phyloP scores from a whole-genome alignment of 495 filamentous ascomycete species.

The Tuber microsphaerosporum region DNA sequence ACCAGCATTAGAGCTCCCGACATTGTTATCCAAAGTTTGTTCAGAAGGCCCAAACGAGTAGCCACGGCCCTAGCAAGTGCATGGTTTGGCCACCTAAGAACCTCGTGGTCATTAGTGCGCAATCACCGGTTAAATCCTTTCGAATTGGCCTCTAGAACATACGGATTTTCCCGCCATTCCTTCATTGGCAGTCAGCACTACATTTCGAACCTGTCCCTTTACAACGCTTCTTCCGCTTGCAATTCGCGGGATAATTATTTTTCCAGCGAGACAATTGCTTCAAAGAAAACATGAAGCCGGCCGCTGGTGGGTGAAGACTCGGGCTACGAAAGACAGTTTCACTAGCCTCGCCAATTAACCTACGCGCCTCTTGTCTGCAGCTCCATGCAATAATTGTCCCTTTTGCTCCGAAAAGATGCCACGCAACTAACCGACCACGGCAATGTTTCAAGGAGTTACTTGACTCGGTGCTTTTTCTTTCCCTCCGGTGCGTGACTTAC shows the following conservation, averaged over 20 bases:
- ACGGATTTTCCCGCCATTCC: not conserved
- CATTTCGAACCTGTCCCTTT: not conserved
- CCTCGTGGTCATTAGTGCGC: not conserved
- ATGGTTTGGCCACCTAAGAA: not conserved
- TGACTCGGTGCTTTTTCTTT: not conserved
- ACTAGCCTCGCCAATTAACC: not conserved
- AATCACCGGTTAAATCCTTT: not conserved
- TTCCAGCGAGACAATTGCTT: not conserved
- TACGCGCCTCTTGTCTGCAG: not conserved
- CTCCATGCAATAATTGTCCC: not conserved
- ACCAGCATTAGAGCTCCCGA: not conserved
- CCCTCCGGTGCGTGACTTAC: not conserved
- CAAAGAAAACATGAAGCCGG: not conserved
- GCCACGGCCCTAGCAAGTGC: not conserved
- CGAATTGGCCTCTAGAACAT: not conserved
- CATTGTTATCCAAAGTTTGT: not conserved
- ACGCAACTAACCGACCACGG: not conserved
- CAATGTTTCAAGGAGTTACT: conserved; percentile 2
- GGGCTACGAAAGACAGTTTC: not conserved
- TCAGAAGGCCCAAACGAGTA: not conserved
- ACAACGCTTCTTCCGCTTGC: not conserved
- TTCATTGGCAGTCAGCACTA: not conserved
- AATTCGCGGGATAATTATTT: not conserved
- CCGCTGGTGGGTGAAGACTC: not conserved
- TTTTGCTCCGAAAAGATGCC: not conserved